phyloP scores from a whole-genome alignment of 2,329 filamentous ascomycete species.

The Trichoderma simmonsii region DNA sequence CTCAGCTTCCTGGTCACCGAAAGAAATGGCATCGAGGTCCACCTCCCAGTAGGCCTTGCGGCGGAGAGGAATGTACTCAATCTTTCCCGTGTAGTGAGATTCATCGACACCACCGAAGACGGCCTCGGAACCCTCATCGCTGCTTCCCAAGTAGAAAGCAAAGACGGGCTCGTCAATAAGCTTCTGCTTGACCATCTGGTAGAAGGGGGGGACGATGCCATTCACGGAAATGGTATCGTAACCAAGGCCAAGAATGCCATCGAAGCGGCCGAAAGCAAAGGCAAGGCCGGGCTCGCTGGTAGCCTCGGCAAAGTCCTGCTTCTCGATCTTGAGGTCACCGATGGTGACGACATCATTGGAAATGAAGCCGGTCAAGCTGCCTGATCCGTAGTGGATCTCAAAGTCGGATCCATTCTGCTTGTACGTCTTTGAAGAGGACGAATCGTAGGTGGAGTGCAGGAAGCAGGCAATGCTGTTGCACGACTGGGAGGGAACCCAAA shows the following conservation, averaged over 20 bases:
- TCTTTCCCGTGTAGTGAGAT: conserved; percentile 76
- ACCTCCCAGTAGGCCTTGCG: conserved; percentile 99
- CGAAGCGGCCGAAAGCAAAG: conserved; percentile 96
- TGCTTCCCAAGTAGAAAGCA: conserved; percentile 87
- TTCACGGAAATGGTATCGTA: conserved; percentile 98
- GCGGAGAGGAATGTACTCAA: conserved; percentile 90
- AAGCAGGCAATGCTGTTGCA: conserved; percentile 98
- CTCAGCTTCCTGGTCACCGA: conserved; percentile 81
- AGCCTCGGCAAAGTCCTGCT: conserved; percentile 94
- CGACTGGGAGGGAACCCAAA: conserved; percentile 90
- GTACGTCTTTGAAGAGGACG: conserved; percentile 81
- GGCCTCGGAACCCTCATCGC: conserved; percentile 74
- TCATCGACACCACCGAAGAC: conserved; percentile 87
- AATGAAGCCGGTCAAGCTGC: conserved; percentile 87
- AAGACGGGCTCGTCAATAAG: conserved; percentile 91
- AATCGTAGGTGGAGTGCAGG: conserved; percentile 95
- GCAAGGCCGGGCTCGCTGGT: conserved; percentile 93
- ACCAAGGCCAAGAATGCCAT: conserved; percentile 91
- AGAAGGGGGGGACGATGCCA: conserved; percentile 90
- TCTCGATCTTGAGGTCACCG: conserved; percentile 82
- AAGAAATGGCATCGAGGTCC: conserved; percentile 85
- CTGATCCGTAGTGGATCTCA: conserved; percentile 92
- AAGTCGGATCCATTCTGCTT: conserved; percentile 92
- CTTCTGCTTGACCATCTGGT: conserved; percentile 88
- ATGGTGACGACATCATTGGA: conserved; percentile 85